phyloP scores from a whole-genome alignment of 73 alveolate genomes.

The Paramecium biaurelia region DNA sequence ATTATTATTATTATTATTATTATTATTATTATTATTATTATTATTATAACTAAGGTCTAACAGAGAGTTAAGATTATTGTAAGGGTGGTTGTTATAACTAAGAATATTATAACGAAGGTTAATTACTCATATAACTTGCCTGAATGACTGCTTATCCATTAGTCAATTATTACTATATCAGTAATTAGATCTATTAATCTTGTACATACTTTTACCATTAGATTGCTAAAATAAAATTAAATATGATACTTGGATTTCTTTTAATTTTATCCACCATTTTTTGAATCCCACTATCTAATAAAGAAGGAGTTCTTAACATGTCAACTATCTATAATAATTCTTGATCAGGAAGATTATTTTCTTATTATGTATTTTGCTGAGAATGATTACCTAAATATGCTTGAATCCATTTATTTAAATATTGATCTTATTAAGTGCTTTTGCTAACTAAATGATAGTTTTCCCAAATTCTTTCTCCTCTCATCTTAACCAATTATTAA shows the following conservation, averaged over 20 bases:
- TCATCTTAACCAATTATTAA: conserved; percentile 37
- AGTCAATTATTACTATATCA: background rate
- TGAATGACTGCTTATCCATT: background rate
- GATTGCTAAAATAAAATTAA: background rate
- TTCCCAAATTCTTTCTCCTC: conserved; percentile 61
- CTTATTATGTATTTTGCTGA: background rate
- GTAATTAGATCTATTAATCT: background rate
- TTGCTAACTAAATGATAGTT: background rate
- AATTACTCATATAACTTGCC: background rate
- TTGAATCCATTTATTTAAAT: conserved; percentile 18
- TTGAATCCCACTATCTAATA: background rate
- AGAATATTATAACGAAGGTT: background rate
- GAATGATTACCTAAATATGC: conserved; percentile 4
- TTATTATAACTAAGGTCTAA: background rate
- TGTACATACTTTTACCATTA: background rate
- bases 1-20: background rate
- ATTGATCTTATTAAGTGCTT: background rate
- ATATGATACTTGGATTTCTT: conserved; percentile 22
- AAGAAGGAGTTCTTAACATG: background rate
- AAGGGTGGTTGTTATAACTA: background rate
- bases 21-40: background rate
- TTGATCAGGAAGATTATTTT: background rate
- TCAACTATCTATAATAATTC: background rate
- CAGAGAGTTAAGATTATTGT: background rate
- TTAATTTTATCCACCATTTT: conserved; percentile 16